Base-by-base conservation (phyloP, 441 rosid species). In the Erodium texanum region DNA sequence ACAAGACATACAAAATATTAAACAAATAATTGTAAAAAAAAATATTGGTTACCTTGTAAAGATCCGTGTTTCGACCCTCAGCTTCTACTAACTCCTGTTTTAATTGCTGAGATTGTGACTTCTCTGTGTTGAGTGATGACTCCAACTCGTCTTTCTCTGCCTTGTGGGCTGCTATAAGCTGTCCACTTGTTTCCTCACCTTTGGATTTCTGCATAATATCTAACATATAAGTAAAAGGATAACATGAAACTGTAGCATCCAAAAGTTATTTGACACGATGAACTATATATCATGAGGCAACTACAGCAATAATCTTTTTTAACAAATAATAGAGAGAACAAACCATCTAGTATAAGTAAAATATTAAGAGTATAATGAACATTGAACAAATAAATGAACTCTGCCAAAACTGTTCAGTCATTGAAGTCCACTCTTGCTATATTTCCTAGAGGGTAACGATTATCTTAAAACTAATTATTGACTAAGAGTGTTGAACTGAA, bases 121-220 rank as follows among this genome's bases (percentile, higher is more conserved):
- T 92, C 85, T 95, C 98, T 75, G 84, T 86, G 86, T 73, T 77
- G 48, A 95, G 82, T 8, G 85, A 83, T 74, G 80, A 76, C 77
- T 88, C 96, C 61, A 92, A 73, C 74, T 87, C 96, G 83, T 87
- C 97, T 78, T 85, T 92, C 78, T 92, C 93, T 5, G 81, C 80
- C 83, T 81, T 90, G 63, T 90, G 87, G 48, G 79, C 85, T n/a
- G 73, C 82, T 20, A 88, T 20, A 63, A 82, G 68, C 66, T 48
- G 73, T 72, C 81, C 90, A 52, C 73, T 80, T 65, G 71, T 80
- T 77, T 81, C 90, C 78, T 72, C 82, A 9, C 70, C 82, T 74
- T 81, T 84, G 38, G 82, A 74, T 79, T 81, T 85, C 93, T 85
- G 84, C 75, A 66, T 62, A 70, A 62, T 72, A 72, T 36, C 66